Conservation (phyloP, 495 filamentous ascomycete genomes). For the Parathielavia hyrcaniae region DNA sequence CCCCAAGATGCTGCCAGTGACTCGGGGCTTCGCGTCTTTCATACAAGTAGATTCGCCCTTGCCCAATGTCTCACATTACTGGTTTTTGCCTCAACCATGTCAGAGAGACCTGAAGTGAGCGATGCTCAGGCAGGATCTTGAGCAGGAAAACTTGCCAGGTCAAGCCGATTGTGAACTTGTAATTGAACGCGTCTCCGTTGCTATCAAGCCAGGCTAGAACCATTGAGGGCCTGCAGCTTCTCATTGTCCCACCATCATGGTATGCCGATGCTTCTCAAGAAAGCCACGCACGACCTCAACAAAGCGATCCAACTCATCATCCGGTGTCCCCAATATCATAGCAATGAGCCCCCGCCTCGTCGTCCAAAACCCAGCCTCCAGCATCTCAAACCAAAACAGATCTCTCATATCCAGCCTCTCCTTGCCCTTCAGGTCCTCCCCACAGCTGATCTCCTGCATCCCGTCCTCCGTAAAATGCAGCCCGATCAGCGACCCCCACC, state of each 20-base stretch:
- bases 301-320: constrained; percentile 40
- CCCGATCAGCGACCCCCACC: constrained; percentile 41
- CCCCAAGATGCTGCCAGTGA: too few relatives aligned
- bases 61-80: too few relatives aligned
- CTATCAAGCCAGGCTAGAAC: background rate
- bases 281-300: constrained; percentile 30
- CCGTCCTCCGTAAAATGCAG: constrained; percentile 36
- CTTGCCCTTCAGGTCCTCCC: constrained; percentile 21
- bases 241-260: constrained; percentile 15
- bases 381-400: constrained; percentile 47
- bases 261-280: constrained; percentile 18
- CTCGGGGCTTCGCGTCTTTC: too few relatives aligned
- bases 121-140: too few relatives aligned
- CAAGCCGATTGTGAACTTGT: background rate
- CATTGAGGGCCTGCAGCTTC: background rate
- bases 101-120: too few relatives aligned
- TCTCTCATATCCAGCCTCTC: constrained; percentile 36
- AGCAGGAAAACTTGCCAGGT: too few relatives aligned
- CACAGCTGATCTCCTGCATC: constrained; percentile 21
- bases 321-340: constrained; percentile 39
- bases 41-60: too few relatives aligned
- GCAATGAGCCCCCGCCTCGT: constrained; percentile 39
- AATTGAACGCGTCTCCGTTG: background rate
- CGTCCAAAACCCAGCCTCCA: constrained; percentile 46
- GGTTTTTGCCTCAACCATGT: too few relatives aligned